These are phyloP conservation scores for Gymnopilus dilepis DNA, from an alignment of 768 basidiomycete genomes.

Conservation along the genomic window DNA sequence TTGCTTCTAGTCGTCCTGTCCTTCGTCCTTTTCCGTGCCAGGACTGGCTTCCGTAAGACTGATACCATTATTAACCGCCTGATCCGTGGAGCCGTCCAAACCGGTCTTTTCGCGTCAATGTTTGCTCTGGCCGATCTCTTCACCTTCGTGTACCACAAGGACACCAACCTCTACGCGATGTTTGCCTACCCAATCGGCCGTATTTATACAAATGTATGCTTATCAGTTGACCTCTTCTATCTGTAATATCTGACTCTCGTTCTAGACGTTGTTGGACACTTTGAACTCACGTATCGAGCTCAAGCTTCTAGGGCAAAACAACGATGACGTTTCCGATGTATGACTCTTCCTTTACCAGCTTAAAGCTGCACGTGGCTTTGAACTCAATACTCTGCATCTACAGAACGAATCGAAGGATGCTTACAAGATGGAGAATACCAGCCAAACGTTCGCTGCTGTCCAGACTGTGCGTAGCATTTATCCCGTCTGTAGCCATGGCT, in stretches of 20 bases:
- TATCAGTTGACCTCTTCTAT: constrained; percentile 31
- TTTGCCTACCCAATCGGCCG: constrained; percentile 42
- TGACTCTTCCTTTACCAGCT: not conserved
- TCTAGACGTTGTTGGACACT: constrained; percentile 49
- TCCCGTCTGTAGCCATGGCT: constrained; percentile 12
- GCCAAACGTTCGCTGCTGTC: constrained; percentile 25
- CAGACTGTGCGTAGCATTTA: constrained; percentile 19
- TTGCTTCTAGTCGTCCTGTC: constrained; percentile 28
- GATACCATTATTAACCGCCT: constrained; percentile 58
- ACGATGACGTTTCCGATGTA: constrained; percentile 22
- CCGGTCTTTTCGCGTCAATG: constrained; percentile 56
- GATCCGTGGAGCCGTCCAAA: constrained; percentile 60
- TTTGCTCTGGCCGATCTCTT: constrained; percentile 58
- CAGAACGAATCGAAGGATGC: constrained; percentile 25
- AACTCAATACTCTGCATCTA: not conserved
- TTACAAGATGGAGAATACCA: constrained; percentile 29
- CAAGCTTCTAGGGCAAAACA: constrained; percentile 28
- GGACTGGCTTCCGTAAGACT: constrained; percentile 56
- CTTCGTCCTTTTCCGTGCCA: constrained; percentile 42
- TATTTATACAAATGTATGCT: constrained; percentile 54
- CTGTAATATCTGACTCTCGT: constrained; percentile 12
- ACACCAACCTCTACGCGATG: constrained; percentile 41
- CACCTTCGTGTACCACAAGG: constrained; percentile 39
- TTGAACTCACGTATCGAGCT: constrained; percentile 45
- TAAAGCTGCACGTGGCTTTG: no score